Conservation (phyloP, 805 yeast species). For the Nakazawaea pomicola region DNA sequence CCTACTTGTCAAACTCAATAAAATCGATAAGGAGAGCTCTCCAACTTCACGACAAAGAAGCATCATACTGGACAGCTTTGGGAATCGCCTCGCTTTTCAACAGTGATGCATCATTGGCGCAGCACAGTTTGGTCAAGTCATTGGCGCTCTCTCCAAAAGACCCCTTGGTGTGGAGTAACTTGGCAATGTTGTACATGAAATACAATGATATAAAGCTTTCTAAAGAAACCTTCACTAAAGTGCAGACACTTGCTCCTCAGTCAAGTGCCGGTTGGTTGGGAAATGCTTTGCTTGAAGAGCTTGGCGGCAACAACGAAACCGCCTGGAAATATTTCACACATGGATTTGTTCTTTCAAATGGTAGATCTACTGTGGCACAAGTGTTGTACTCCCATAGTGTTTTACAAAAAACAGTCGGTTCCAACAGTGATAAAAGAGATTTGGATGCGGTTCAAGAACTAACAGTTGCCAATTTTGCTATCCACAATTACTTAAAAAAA, state of each 20-base stretch:
- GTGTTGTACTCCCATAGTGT: conserved; percentile 64
- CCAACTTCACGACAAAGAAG: conserved; percentile 61
- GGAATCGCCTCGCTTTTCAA: conserved; percentile 68
- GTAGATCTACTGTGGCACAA: conserved; percentile 64
- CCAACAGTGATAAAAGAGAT: conserved; percentile 45
- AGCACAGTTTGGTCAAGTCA: conserved; percentile 90
- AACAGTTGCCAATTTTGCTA: conserved; percentile 62
- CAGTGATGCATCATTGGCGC: conserved; percentile 65
- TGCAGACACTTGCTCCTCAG: conserved; percentile 81
- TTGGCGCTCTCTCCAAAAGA: conserved; percentile 63
- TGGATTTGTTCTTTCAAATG: conserved; percentile 73
- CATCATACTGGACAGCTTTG: conserved; percentile 75
- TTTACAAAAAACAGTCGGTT: conserved; percentile 39
- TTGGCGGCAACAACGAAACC: conserved; percentile 40
- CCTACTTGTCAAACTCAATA: conserved; percentile 43
- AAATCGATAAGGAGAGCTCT: conserved; percentile 60
- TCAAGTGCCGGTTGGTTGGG: conserved; percentile 80
- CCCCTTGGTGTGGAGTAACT: conserved; percentile 69
- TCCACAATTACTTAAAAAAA: conserved; percentile 57
- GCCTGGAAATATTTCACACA: conserved; percentile 67
- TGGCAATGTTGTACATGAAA: conserved; percentile 71
- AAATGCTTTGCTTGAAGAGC: conserved; percentile 60
- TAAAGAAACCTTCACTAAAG: conserved; percentile 60
- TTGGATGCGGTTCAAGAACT: conserved; percentile 59
- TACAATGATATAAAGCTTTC: conserved; percentile 71